phyloP scores from a whole-genome alignment of 139 green algal species.

The Pycnococcus provasolii region DNA sequence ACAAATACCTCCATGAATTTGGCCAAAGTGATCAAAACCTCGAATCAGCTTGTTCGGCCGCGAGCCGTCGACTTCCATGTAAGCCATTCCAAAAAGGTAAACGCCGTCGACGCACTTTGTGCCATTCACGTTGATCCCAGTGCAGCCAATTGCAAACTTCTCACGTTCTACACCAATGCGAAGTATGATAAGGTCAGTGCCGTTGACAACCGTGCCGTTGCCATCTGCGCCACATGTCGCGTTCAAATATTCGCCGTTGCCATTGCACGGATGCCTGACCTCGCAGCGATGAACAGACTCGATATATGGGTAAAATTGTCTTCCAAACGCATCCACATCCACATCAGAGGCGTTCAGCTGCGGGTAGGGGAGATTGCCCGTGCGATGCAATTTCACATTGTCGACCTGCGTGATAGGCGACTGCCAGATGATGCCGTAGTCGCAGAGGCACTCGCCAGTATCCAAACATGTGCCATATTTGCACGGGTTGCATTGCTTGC shows the following conservation, averaged over 20 bases:
- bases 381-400: too few species aligned
- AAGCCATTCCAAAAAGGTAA: neutral
- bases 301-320: too few species aligned
- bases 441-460: constrained; percentile 15
- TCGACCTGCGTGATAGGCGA: neutral
- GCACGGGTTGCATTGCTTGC: constrained; percentile 6
- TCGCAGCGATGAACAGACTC: neutral
- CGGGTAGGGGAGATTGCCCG: too few species aligned
- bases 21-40: neutral
- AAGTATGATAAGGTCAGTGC: neutral
- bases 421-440: constrained; percentile 25
- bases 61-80: neutral
- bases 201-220: neutral
- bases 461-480: constrained; percentile 14
- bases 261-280: constrained; percentile 16
- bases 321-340: too few species aligned
- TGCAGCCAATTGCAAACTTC: neutral
- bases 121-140: constrained; percentile 5
- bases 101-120: neutral
- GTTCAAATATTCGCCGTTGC: constrained; percentile 18
- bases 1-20: constrained; percentile 5
- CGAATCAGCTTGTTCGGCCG: neutral
- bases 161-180: too few species aligned
- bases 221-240: constrained; percentile 9
- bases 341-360: too few species aligned